These are phyloP conservation scores for Streptanthus diversifolius DNA, from an alignment of 345 rosid species.

Conservation along the genomic window DNA sequence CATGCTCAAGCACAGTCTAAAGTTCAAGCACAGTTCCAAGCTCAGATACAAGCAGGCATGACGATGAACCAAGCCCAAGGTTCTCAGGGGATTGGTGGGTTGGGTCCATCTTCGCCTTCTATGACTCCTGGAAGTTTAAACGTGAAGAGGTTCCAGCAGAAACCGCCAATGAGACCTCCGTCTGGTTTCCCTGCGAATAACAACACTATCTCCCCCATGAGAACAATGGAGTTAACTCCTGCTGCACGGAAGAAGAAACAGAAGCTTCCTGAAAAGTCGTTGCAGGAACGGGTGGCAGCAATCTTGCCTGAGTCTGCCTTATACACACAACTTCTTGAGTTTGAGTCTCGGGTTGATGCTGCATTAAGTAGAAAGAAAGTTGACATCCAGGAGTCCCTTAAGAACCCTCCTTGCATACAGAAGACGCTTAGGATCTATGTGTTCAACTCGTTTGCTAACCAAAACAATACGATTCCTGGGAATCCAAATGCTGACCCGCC, in stretches of 20 bases:
- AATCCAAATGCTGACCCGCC: conserved; percentile 91
- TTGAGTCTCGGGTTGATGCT: conserved; percentile 88
- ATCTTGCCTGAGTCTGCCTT: conserved; percentile 94
- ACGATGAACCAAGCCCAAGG: conserved; percentile 55
- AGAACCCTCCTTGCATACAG: conserved; percentile 85
- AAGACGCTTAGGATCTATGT: conserved; percentile 88
- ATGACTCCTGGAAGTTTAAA: conserved; percentile 58
- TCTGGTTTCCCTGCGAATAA: conserved; percentile 55
- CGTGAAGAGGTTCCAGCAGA: conserved; percentile 64
- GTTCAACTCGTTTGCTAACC: conserved; percentile 85
- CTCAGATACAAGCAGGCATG: conserved; percentile 70
- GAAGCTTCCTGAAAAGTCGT: conserved; percentile 88
- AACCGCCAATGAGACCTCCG: conserved; percentile 74
- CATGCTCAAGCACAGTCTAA: conserved; percentile 60
- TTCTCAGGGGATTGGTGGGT: conserved; percentile 44
- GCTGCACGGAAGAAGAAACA: conserved; percentile 89
- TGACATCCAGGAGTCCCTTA: conserved; percentile 95
- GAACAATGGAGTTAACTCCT: conserved; percentile 68
- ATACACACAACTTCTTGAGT: conserved; percentile 97
- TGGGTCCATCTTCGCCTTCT: conserved; percentile 71
- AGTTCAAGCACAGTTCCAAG: conserved; percentile 76
- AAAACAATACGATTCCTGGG: conserved; percentile 68
- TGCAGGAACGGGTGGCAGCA: conserved; percentile 88
- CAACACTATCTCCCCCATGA: conserved; percentile 62
- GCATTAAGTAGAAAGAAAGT: conserved; percentile 85